Base-by-base conservation (phyloP, 768 basidiomycete species). In the Leucocoprinus leucothites region DNA sequence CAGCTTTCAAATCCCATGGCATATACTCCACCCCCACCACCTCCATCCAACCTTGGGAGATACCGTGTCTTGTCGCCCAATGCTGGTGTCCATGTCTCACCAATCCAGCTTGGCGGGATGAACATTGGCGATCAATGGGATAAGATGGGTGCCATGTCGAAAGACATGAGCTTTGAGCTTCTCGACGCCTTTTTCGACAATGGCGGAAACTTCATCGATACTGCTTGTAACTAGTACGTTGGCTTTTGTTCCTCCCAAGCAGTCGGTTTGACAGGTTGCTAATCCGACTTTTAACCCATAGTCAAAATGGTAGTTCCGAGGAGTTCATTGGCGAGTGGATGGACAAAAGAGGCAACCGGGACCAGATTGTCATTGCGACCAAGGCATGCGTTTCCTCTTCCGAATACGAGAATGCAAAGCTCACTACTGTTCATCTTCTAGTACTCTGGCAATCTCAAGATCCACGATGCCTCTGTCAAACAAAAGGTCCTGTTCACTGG, bases 231-330 rank as follows among this genome's bases (percentile, higher is more conserved):
- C 55, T 79, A 78, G 72, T 71, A 36, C 58, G 65, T 58, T n/a
- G n/a, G n/a, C n/a, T n/a, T n/a, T n/a, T 9, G 34, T 18, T 58
- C 18, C 25, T 22, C 13, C 11, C 16, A 13, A 34, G 8, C 35
- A 7, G 11, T 16, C 14, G 18, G 9, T 3, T 16, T 44, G 16
- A 7, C 18, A 14, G 5, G 21, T 45, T 16, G 11, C 24, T 45
- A 8, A 18, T 45, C 9, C 1, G 19, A 11, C 21, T 5, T 25
- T 19, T 45, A 5, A 5, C 31, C 31, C 5, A 38, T 34, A 78
- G 75, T 50, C 80, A 84, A 58, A 74, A 81, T 51, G 82, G 79
- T 56, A 63, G 73, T 28, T 81, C 79, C 4, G 83, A 87, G 61
- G 45, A 56, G 40, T 75, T 75, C 59, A 70, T 80, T 25, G 79